These are phyloP conservation scores for Psilocybe tampanensis DNA, from an alignment of 768 basidiomycete genomes.

Conservation along the genomic window DNA sequence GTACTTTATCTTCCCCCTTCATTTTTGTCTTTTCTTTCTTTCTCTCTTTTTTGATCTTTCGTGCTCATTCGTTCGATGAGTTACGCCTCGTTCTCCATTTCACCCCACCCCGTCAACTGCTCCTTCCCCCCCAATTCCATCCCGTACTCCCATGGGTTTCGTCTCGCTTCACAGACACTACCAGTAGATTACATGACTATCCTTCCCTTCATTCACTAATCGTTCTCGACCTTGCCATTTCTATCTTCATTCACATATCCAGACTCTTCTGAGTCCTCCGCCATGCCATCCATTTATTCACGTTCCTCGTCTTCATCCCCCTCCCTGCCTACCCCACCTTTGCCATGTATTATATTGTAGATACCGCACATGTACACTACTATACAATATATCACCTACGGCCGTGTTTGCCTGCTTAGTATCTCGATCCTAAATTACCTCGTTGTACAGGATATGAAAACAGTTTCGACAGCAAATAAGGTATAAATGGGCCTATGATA, in stretches of 20 bases:
- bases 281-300: not conserved
- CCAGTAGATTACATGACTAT: constrained; percentile 10
- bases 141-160: not conserved
- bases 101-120: constrained; percentile 1
- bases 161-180: constrained; percentile 2
- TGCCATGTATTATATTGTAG: constrained; percentile 1
- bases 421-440: no score
- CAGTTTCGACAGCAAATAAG: no score
- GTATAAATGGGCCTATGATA: no score
- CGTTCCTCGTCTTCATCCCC: not conserved
- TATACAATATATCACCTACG: constrained; percentile 4
- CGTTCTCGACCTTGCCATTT: not conserved
- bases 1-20: no score
- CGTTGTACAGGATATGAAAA: no score
- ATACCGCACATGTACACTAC: constrained; percentile 16
- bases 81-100: not conserved
- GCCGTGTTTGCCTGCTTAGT: no score
- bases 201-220: constrained; percentile 11
- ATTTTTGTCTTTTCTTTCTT: not conserved
- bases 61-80: constrained; percentile 1
- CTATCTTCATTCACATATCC: not conserved
- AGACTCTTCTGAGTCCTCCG: not conserved
- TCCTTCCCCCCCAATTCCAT: not conserved
- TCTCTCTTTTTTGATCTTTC: not conserved
- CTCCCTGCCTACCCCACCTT: not conserved